phyloP scores from a whole-genome alignment of 1,284 basidiomycete genomes.

The Cystobasidium sp. region DNA sequence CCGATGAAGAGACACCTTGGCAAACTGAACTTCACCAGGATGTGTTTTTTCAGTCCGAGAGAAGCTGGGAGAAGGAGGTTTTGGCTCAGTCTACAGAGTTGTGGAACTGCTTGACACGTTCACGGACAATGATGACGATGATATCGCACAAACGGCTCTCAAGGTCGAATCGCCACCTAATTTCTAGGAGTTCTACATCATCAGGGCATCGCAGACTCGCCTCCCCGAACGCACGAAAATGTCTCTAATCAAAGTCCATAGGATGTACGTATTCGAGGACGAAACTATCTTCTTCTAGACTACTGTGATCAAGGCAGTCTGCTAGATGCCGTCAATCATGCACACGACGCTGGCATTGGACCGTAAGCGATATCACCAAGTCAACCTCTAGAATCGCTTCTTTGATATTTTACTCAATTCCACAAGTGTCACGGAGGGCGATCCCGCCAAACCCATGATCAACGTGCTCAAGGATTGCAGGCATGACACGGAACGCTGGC shows the following conservation, averaged over 20 bases:
- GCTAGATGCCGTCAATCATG: slow-evolving; percentile 88
- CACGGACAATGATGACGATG: slow-evolving; percentile 65
- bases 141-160: slow-evolving; percentile 72
- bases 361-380: slow-evolving; percentile 91
- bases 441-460: slow-evolving; percentile 70
- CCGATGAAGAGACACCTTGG: slow-evolving; percentile 56
- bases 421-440: slow-evolving; percentile 60
- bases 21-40: slow-evolving; percentile 64
- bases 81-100: slow-evolving; percentile 83
- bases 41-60: slow-evolving; percentile 74
- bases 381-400: slow-evolving; percentile 77
- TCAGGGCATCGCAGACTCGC: slow-evolving; percentile 74
- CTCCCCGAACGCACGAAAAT: slow-evolving; percentile 65
- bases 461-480: slow-evolving; percentile 70
- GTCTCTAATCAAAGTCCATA: slow-evolving; percentile 70
- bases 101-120: slow-evolving; percentile 60
- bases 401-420: slow-evolving; percentile 91
- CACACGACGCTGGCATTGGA: slow-evolving; percentile 68
- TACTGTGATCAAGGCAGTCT: slow-evolving; percentile 89
- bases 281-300: slow-evolving; percentile 88
- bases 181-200: slow-evolving; percentile 90
- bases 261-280: slow-evolving; percentile 78
- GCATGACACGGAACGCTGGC: slow-evolving; percentile 82
- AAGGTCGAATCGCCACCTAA: slow-evolving; percentile 90
- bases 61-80: slow-evolving; percentile 96